Evolutionary conservation across 306 rosid genomes (phyloP).

Genomic region (Astragalus membranaceus): DNA sequence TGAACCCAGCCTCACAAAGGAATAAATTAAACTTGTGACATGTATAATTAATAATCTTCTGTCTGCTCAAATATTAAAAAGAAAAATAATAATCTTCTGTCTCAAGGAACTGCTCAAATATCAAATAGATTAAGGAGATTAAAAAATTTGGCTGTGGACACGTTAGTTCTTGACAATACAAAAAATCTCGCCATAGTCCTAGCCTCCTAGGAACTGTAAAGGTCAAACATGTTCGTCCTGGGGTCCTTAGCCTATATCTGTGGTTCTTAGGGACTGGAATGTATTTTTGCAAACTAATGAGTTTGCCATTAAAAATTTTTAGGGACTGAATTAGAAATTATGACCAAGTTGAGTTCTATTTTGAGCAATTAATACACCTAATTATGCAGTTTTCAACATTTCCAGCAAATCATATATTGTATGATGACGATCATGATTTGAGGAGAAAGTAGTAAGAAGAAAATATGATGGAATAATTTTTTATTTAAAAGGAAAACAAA

Average conservation of each 20-base stretch:
- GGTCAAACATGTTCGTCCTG: background rate
- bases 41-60: no score
- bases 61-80: no score
- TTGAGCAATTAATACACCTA: background rate
- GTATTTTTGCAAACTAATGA: background rate
- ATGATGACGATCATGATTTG: background rate
- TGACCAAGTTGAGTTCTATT: background rate
- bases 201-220: background rate
- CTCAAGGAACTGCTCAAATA: no score
- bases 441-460: background rate
- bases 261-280: background rate
- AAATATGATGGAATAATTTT: background rate
- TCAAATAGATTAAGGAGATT: background rate
- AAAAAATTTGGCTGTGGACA: no score
- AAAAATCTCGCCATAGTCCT: background rate
- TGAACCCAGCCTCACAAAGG: background rate
- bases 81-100: no score
- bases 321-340: background rate
- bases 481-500: background rate
- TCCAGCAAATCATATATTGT: background rate
- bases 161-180: no score
- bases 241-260: background rate
- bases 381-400: background rate
- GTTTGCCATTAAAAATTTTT: background rate
- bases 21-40: no score